Evolutionary conservation across 805 yeast genomes (phyloP), one percentile per base, ranked within the genome.

Genomic region (Pichia deserticola): DNA sequence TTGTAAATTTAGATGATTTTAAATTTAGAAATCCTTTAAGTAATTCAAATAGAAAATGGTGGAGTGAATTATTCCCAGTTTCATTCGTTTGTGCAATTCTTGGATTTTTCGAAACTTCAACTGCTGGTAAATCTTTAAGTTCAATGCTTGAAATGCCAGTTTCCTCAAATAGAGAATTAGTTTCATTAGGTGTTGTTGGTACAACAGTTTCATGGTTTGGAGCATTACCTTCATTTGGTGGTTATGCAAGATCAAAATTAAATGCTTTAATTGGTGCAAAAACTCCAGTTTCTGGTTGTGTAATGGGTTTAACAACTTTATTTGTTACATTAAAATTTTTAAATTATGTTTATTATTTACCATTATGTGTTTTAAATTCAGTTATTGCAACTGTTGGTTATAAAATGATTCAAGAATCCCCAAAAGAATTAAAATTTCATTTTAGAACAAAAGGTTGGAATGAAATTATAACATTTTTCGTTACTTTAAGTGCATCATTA

Each of bases 31-130:
- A 81, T 48, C 97, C 97, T 5, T 64, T 90, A 13, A 63, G 79
- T 1, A 61, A 67, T 0, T 57, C 68, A 3, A 70, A 71, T 20
- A 69, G 74, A 51, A 71, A 71, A 36, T 70, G 76, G 51, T 76
- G 84, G 52, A 74, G 77, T 46, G 72, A 74, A 29, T 66, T 81
- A 45, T 75, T 88, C 57, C 73, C 81, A n/a, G 75, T 92, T 0
- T 79, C 93, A 0, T 79, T 89, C 53, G 75, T 85, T 50, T 79
- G 87, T 53, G 95, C 97, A 0, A 77, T 89, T 61, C 69, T 92
- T 36, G 98, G 98, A 0, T 89, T 92, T 61, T 86, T 92, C 58
- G 97, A 92, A 64, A 84, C 95, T 7, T 86, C 97, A 0, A 89
- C 96, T 0, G 97, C 97, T 0, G 86, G 90, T 20, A 88, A 93